A percentile compares a stretch with the other conserved stretches of the same genome.
phyloP scores from a whole-genome alignment of 192 early-diverging fungal species.

The Coemansia sp. region DNA sequence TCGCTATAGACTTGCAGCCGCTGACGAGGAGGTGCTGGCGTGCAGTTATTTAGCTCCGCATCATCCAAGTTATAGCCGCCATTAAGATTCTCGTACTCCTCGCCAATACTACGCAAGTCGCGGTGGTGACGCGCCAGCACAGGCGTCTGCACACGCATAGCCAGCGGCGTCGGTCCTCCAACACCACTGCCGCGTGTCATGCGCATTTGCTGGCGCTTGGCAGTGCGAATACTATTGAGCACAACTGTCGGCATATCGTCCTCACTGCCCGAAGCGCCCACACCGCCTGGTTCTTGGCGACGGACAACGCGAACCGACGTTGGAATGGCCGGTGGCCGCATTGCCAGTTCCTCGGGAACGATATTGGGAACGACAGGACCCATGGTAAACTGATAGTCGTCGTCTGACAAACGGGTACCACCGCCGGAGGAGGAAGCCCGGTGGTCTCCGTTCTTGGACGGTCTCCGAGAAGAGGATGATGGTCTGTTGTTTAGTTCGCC shows the following conservation, averaged over 20 bases:
- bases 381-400: constrained; percentile 59
- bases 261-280: background rate
- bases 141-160: constrained; percentile 12
- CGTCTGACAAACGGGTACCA: constrained; percentile 16
- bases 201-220: constrained; percentile 20
- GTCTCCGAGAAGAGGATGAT: too few species aligned
- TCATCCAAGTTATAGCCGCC: too few species aligned
- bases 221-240: constrained; percentile 35
- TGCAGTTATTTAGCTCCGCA: background rate
- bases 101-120: constrained; percentile 10
- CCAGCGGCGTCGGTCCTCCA: constrained; percentile 33
- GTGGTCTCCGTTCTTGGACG: too few species aligned
- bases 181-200: background rate
- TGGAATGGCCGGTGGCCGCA: constrained; percentile 20
- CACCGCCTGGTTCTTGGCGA: constrained; percentile 12
- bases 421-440: background rate
- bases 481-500: too few species aligned
- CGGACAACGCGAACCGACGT: constrained; percentile 15
- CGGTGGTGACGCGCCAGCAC: background rate
- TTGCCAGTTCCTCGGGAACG: constrained; percentile 14
- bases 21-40: background rate
- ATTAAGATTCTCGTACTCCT: too few species aligned
- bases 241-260: constrained; percentile 42
- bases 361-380: constrained; percentile 49
- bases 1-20: constrained; percentile 32